Evolutionary conservation across 2,329 filamentous ascomycete genomes (phyloP).

Genomic region (Claviceps cyperi): DNA sequence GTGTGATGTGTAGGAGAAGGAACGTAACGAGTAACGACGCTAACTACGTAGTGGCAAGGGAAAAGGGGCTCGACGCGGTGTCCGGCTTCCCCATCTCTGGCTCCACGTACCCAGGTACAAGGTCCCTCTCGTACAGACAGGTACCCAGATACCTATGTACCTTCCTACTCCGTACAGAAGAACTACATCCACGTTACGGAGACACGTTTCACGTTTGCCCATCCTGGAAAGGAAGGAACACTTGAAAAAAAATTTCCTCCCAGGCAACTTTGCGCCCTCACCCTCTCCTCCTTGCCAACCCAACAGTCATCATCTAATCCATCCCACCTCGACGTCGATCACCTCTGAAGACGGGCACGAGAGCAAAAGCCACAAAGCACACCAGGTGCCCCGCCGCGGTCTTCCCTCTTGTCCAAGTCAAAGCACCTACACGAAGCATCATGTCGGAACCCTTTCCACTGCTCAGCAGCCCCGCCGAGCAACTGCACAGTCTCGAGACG

Average conservation of each 20-base stretch:
- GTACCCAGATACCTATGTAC: too few relatives aligned
- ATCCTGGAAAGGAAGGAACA: neutral
- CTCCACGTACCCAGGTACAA: too few relatives aligned
- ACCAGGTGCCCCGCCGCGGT: too few relatives aligned
- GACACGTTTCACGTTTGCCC: too few relatives aligned
- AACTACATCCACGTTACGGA: too few relatives aligned
- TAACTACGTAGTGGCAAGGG: too few relatives aligned
- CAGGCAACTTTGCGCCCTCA: neutral
- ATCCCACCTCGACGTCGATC: neutral
- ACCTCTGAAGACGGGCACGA: neutral
- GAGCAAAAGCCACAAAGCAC: neutral
- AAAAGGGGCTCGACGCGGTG: too few relatives aligned
- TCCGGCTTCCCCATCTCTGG: too few relatives aligned
- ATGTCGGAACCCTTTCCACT: constrained; percentile 44
- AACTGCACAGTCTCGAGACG: constrained; percentile 27
- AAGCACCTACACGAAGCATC: neutral
- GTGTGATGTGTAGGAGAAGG: too few relatives aligned
- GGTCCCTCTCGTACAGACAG: too few relatives aligned
- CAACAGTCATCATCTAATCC: neutral
- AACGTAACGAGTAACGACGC: too few relatives aligned
- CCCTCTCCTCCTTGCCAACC: neutral
- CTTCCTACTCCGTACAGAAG: too few relatives aligned
- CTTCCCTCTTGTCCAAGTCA: neutral
- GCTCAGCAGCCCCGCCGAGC: constrained; percentile 36
- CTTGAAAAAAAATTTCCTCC: neutral